phyloP scores from a whole-genome alignment of 1,284 basidiomycete species.

The Ganoderma sinense region DNA sequence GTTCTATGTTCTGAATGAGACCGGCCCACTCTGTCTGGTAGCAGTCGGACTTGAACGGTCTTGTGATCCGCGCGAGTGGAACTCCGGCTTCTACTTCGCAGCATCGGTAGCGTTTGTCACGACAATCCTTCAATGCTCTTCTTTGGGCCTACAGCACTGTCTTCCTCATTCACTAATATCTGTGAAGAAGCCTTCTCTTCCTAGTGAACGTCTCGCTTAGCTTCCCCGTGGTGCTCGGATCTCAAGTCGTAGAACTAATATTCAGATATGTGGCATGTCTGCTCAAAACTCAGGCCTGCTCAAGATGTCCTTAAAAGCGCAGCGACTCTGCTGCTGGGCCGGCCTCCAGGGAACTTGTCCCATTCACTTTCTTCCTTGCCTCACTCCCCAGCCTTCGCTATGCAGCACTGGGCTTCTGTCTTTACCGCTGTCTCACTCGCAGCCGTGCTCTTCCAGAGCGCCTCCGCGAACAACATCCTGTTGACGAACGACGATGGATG shows the following conservation, averaged over 20 bases:
- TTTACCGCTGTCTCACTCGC: conserved; percentile 2
- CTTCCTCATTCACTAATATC: neutral
- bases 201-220: neutral
- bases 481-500: conserved; percentile 60
- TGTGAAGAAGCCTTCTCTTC: neutral
- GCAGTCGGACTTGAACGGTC: neutral
- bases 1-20: neutral
- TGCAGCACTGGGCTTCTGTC: conserved; percentile 14
- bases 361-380: neutral
- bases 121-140: neutral
- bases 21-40: neutral
- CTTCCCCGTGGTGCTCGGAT: neutral
- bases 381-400: neutral
- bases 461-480: conserved; percentile 35
- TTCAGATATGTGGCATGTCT: no score
- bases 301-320: neutral
- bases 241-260: neutral
- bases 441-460: neutral
- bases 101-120: neutral
- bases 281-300: no score
- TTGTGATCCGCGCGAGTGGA: neutral
- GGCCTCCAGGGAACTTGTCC: neutral
- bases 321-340: neutral
- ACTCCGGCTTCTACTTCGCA: neutral
- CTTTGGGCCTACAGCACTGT: neutral